Conservation (phyloP, 495 filamentous ascomycete genomes). For the Lasiosphaeriaceae sp. region DNA sequence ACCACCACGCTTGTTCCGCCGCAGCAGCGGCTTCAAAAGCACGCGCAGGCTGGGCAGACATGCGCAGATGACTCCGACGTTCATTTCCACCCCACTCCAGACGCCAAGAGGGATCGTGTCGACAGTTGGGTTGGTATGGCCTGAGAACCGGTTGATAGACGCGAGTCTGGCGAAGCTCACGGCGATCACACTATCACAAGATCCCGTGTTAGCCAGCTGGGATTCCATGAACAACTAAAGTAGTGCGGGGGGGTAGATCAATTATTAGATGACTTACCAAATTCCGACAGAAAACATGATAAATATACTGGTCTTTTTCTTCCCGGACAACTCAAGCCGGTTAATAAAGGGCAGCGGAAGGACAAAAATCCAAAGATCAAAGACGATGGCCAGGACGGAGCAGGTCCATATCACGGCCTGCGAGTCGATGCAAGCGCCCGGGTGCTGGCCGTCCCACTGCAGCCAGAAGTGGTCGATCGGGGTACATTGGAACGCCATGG, state of each 20-base stretch:
- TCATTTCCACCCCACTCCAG: constrained; percentile 34
- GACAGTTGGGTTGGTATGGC: constrained; percentile 26
- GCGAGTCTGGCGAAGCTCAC: constrained; percentile 21
- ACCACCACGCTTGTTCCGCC: background rate
- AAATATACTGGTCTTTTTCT: constrained; percentile 47
- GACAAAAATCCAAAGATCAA: constrained; percentile 50
- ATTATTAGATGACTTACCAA: too few species aligned
- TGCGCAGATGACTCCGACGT: constrained; percentile 30
- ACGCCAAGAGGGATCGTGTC: constrained; percentile 27
- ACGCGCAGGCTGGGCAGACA: constrained; percentile 33
- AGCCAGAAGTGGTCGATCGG: constrained; percentile 29
- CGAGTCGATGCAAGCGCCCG: constrained; percentile 20
- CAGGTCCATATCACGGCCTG: constrained; percentile 34
- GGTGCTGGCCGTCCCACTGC: constrained; percentile 19
- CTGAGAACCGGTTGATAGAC: constrained; percentile 14
- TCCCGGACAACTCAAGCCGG: constrained; percentile 37
- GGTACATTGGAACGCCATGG: constrained; percentile 26
- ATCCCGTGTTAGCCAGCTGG: background rate
- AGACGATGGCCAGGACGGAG: constrained; percentile 47
- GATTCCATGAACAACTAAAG: too few species aligned
- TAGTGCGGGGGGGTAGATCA: background rate
- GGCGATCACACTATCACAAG: constrained; percentile 12
- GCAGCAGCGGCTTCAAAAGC: constrained; percentile 12
- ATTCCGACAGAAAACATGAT: constrained; percentile 53
- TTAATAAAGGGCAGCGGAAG: constrained; percentile 47